A percentile compares a stretch with the other conserved stretches of the same genome.
These are phyloP conservation scores for Gastrolobium bilobum DNA, from an alignment of 306 rosid genomes.

Conservation along the genomic window DNA sequence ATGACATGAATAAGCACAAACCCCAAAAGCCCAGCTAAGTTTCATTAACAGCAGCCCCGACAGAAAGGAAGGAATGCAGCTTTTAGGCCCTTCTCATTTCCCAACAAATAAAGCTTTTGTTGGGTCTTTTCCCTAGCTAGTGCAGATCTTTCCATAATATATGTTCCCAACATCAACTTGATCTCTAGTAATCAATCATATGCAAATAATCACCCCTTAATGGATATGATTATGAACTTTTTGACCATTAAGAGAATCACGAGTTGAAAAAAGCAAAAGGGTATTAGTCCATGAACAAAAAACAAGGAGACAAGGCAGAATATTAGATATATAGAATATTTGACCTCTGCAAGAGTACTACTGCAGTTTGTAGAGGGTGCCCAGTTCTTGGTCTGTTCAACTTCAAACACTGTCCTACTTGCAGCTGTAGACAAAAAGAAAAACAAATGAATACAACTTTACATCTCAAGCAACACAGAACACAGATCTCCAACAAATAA, in stretches of 20 bases:
- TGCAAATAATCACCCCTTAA: slow-evolving; percentile 56
- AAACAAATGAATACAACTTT: slow-evolving; percentile 61
- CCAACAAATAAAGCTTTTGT: slow-evolving; percentile 83
- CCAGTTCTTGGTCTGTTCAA: slow-evolving; percentile 69
- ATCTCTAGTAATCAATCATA: slow-evolving; percentile 57
- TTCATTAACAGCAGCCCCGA: slow-evolving; percentile 81
- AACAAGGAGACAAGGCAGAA: slow-evolving; percentile 44
- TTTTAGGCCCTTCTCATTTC: slow-evolving; percentile 87
- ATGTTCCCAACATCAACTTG: slow-evolving; percentile 36
- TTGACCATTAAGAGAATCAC: slow-evolving; percentile 43
- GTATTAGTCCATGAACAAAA: slow-evolving; percentile 36
- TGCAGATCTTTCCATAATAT: slow-evolving; percentile 40
- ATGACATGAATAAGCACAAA: slow-evolving; percentile 74
- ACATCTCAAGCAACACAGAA: slow-evolving; percentile 51
- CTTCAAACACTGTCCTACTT: slow-evolving; percentile 63
- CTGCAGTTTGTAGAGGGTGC: slow-evolving; percentile 62
- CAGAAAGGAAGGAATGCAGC: slow-evolving; percentile 96
- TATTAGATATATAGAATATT: slow-evolving; percentile 18
- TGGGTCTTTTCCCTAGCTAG: slow-evolving; percentile 51
- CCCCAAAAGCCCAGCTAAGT: slow-evolving; percentile 75
- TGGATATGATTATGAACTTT: slow-evolving; percentile 41
- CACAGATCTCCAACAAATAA: slow-evolving; percentile 45
- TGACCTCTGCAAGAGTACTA: slow-evolving; percentile 66
- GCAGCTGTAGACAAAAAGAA: slow-evolving; percentile 64
- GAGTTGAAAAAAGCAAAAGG: slow-evolving; percentile 40